Evolutionary conservation across 2,329 filamentous ascomycete genomes (phyloP), one percentile per base, ranked within the genome.

Genomic region (Hypoxylon sp.): DNA sequence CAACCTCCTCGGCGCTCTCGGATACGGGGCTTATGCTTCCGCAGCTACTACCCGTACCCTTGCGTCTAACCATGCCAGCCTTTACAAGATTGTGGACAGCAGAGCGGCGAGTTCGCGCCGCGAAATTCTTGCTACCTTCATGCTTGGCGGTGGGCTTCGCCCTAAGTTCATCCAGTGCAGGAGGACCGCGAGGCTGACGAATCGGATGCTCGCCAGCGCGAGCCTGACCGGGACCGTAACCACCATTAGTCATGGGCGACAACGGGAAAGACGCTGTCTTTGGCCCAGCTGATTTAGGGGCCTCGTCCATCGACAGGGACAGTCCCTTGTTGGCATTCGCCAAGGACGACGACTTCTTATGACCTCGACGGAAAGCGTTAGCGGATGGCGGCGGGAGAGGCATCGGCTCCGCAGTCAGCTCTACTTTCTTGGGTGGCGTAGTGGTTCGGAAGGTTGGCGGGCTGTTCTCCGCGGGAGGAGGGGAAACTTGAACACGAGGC

Each of bases 71-170:
- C 70, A 96, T 88, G 14, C 95, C 95, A 60, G 95, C 95, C 72
- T 93, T 92, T 69, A 98, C 93, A 55, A 99, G 88, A 78, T 94
- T 98, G 83, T 95, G 91, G 49, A 99, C 90, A 27, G 96, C 96
- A 75, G 92, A 94, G 72, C 95, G 94, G 67, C 96, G 94, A 77
- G 97, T 95, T 69, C 96, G 94, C 62, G 94, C 90, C 10, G 92
- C 92, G 82, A 99, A 99, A 84, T 99, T 99, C 89, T 98, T 91
- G 89, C 95, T 98, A 25, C 95, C 96, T 80, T 98, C 95, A 71
- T 95, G 89, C 83, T 94, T 97, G 73, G 93, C 91, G 7, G 95
- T 98, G 1, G 96, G 96, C 82, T 95, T 96, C 20, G 91, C 88
- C 77, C 91, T 89, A 67, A 99, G 89, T 82, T 99, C 96, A 73